A percentile compares a stretch with the other conserved stretches of the same genome.
phyloP scores from a whole-genome alignment of 768 basidiomycete genomes.

The Leccinum pellstonianum region DNA sequence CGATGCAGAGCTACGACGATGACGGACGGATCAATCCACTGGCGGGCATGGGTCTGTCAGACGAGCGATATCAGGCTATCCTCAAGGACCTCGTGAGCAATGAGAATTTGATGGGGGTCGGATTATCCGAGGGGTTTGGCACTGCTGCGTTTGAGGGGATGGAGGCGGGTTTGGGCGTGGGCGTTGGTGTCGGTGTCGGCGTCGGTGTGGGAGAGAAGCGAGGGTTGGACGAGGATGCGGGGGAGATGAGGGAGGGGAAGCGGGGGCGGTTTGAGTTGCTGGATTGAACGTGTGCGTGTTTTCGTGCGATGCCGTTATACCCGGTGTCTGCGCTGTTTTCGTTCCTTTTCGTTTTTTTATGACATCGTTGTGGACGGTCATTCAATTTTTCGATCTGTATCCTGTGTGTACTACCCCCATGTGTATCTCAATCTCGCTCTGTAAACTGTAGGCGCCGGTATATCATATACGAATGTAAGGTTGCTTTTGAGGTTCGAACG shows the following conservation, averaged over 20 bases:
- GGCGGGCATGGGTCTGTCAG: constrained; percentile 82
- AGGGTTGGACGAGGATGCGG: constrained; percentile 37
- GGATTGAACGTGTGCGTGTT: constrained; percentile 38
- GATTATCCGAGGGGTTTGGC: constrained; percentile 29
- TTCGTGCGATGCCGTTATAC: neutral
- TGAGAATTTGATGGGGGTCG: constrained; percentile 53
- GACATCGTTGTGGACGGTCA: constrained; percentile 10
- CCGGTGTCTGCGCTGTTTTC: neutral
- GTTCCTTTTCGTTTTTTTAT: constrained; percentile 1
- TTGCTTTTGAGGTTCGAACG: neutral
- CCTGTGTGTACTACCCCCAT: neutral
- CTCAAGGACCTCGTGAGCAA: constrained; percentile 69
- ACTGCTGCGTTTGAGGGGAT: constrained; percentile 16
- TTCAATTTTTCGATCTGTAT: neutral
- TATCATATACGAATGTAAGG: neutral
- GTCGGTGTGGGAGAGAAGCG: constrained; percentile 37
- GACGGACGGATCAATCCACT: constrained; percentile 76
- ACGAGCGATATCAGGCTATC: constrained; percentile 84
- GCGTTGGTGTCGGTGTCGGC: neutral
- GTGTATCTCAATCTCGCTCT: neutral
- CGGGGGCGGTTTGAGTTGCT: constrained; percentile 60
- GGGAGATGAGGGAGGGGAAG: constrained; percentile 45
- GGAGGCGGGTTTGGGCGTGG: constrained; percentile 11
- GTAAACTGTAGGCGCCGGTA: neutral
- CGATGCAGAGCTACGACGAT: constrained; percentile 32